Evolutionary conservation across 441 rosid genomes (phyloP).

Genomic region (Euphorbia celastroides): DNA sequence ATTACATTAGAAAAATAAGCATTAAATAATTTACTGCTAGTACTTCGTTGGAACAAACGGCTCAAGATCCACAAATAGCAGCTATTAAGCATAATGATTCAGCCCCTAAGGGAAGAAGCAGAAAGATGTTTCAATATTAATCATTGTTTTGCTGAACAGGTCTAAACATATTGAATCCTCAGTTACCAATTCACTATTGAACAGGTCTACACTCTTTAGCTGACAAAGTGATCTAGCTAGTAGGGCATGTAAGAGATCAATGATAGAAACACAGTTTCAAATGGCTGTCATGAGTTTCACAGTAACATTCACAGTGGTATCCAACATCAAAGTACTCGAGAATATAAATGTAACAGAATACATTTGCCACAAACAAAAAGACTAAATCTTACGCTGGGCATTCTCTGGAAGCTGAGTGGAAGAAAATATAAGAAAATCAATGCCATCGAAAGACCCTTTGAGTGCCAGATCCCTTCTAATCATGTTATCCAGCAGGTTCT

Average conservation of each 20-base stretch:
- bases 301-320: not conserved
- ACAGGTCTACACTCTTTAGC: not conserved
- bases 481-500: constrained; percentile 70
- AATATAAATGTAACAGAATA: not conserved
- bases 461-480: constrained; percentile 83
- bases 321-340: not conserved
- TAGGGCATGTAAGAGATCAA: not conserved
- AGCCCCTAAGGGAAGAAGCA: not conserved
- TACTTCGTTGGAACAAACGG: not conserved
- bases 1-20: not conserved
- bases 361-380: constrained; percentile 10
- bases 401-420: constrained; percentile 83
- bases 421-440: constrained; percentile 81
- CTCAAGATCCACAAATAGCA: not conserved
- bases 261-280: not conserved
- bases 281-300: not conserved
- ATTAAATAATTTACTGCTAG: not conserved
- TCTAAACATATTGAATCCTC: not conserved
- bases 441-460: constrained; percentile 63
- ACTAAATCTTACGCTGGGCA: constrained; percentile 69
- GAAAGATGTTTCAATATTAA: not conserved
- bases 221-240: not conserved
- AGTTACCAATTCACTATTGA: not conserved
- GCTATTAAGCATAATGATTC: not conserved
- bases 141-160: not conserved